Percentiles rank a stretch among this genome's conserved stretches.
These are phyloP conservation scores for Toxoplasma gondii DNA, from an alignment of 169 alveolate species.

Conservation along the genomic window DNA sequence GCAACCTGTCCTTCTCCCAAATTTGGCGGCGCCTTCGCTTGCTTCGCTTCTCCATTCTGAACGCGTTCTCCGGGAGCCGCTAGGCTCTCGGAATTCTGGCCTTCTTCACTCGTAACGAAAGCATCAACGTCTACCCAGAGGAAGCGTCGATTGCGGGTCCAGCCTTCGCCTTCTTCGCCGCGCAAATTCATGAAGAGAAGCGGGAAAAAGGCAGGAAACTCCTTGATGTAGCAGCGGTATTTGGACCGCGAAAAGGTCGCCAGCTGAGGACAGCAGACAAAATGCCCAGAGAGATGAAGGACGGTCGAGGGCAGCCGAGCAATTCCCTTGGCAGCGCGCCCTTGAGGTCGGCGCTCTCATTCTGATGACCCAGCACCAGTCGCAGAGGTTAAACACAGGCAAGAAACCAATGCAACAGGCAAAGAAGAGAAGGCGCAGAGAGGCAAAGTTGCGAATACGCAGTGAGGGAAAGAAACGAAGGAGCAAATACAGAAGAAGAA, in stretches of 20 bases:
- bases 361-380: no score
- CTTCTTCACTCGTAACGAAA: background rate
- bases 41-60: background rate
- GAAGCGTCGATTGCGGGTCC: slow-evolving; percentile 30
- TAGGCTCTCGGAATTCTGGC: no score
- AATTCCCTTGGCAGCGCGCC: no score
- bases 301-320: background rate
- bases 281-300: background rate
- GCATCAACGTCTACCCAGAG: background rate
- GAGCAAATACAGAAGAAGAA: no score
- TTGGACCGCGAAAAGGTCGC: background rate
- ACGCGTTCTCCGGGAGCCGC: background rate
- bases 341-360: no score
- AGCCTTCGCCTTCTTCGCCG: slow-evolving; percentile 44
- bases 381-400: no score
- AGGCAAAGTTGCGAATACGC: no score
- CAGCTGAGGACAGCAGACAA: background rate
- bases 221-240: background rate
- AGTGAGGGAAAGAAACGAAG: no score
- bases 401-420: no score
- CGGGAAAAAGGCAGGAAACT: slow-evolving; percentile 3
- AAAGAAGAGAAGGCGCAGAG: no score
- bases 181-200: slow-evolving; percentile 12
- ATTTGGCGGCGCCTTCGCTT: background rate
- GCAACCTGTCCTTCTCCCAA: background rate